These are phyloP conservation scores for Tetracentron sinense DNA, from an alignment of 164 flowering plant species.

Conservation along the genomic window DNA sequence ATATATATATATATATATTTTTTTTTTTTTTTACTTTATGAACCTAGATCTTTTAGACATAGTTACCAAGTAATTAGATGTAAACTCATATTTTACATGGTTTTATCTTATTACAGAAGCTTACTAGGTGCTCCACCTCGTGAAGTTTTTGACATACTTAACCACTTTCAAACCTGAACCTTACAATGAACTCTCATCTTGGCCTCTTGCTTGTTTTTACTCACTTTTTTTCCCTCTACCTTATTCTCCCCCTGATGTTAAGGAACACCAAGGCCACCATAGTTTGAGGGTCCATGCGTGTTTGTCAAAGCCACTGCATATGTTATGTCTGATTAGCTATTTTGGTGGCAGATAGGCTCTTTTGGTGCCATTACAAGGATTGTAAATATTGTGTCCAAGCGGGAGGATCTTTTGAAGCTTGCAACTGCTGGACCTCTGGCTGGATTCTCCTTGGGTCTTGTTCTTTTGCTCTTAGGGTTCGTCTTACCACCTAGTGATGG, in stretches of 20 bases:
- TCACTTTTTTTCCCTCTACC: neutral
- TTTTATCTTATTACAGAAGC: too few species aligned
- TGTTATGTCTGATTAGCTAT: slow-evolving; percentile 29
- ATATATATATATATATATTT: too few species aligned
- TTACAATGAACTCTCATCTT: neutral
- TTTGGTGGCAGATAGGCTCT: slow-evolving; percentile 84
- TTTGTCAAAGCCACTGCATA: neutral
- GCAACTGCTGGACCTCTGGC: slow-evolving; percentile 89
- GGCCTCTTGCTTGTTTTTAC: too few species aligned
- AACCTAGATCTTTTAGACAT: too few species aligned
- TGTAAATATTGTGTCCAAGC: slow-evolving; percentile 69
- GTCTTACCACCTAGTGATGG: slow-evolving; percentile 88
- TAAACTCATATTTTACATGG: too few species aligned
- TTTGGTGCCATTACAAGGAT: slow-evolving; percentile 89
- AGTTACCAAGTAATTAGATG: too few species aligned
- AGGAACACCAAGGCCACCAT: neutral
- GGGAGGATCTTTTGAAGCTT: slow-evolving; percentile 91
- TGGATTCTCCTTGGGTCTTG: slow-evolving; percentile 78
- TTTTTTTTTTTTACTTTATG: too few species aligned
- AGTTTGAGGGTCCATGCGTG: neutral
- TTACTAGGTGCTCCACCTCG: neutral
- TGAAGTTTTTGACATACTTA: neutral
- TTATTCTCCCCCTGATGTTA: neutral
- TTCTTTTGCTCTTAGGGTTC: slow-evolving; percentile 84
- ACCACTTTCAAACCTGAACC: neutral